Conservation (phyloP, 305 asterid genomes). For the Fraxinus latifolia region DNA sequence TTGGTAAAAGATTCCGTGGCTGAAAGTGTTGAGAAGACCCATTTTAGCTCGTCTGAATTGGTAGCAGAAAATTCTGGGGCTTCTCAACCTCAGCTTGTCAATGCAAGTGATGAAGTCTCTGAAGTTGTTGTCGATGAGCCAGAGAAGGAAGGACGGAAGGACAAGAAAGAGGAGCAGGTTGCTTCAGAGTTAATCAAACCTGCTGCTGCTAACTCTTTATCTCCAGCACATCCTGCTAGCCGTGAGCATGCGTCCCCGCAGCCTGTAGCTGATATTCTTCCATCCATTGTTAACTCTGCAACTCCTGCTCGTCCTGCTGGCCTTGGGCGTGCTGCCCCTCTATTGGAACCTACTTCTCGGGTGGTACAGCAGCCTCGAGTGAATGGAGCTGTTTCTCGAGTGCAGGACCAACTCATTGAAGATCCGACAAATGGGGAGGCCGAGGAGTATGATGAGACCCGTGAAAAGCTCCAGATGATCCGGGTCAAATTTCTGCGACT, state of each 20-base stretch:
- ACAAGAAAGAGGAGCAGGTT: constrained; percentile 31
- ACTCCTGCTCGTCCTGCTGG: constrained; percentile 77
- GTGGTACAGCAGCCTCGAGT: constrained; percentile 68
- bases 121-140: constrained; percentile 24
- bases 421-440: constrained; percentile 70
- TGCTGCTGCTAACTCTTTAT: constrained; percentile 25
- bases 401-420: constrained; percentile 69
- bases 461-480: constrained; percentile 97
- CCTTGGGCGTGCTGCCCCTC: constrained; percentile 83
- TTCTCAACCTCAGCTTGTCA: constrained; percentile 31
- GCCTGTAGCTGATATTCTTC: constrained; percentile 22
- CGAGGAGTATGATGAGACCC: constrained; percentile 95
- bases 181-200: constrained; percentile 35
- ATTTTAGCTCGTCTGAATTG: constrained; percentile 28
- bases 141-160: constrained; percentile 35
- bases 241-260: constrained; percentile 25
- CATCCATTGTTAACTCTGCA: constrained; percentile 31
- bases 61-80: constrained; percentile 26
- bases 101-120: constrained; percentile 29
- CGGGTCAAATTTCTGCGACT: constrained; percentile 92
- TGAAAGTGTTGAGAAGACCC: constrained; percentile 29
- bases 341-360: constrained; percentile 69
- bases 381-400: constrained; percentile 63
- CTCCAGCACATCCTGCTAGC: constrained; percentile 34
- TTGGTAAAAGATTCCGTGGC: not conserved